These are phyloP conservation scores for Apiospora aurea DNA, from an alignment of 2,329 filamentous ascomycete species.

Conservation along the genomic window DNA sequence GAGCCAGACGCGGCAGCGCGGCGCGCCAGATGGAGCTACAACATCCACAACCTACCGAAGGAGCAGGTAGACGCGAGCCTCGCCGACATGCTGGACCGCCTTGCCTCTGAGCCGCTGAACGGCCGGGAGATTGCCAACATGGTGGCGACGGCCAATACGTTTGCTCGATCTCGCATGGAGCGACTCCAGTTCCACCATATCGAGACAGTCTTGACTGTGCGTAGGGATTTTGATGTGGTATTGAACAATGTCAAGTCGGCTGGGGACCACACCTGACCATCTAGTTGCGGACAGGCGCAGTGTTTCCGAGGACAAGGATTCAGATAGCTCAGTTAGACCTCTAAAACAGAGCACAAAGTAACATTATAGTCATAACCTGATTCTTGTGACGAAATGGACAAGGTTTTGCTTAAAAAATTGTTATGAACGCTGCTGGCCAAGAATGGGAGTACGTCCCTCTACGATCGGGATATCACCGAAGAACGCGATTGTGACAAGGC, in stretches of 20 bases:
- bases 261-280: background rate
- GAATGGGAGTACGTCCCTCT: no score
- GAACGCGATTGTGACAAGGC: no score
- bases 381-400: no score
- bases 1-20: constrained; percentile 28
- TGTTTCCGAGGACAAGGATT: no score
- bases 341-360: no score
- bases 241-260: background rate
- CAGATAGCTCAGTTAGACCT: no score
- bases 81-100: background rate
- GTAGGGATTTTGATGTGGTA: background rate
- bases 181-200: background rate
- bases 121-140: background rate
- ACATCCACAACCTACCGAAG: background rate
- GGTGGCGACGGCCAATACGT: background rate
- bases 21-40: constrained; percentile 33
- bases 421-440: no score
- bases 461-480: no score
- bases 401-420: no score
- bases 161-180: background rate
- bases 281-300: no score
- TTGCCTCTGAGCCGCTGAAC: background rate
- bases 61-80: background rate
- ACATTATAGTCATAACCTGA: no score
- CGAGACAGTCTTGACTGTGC: background rate